A percentile compares a stretch with the other conserved stretches of the same genome.
Conservation (phyloP, 2,329 filamentous ascomycete species). For the Piedraia hortae region DNA sequence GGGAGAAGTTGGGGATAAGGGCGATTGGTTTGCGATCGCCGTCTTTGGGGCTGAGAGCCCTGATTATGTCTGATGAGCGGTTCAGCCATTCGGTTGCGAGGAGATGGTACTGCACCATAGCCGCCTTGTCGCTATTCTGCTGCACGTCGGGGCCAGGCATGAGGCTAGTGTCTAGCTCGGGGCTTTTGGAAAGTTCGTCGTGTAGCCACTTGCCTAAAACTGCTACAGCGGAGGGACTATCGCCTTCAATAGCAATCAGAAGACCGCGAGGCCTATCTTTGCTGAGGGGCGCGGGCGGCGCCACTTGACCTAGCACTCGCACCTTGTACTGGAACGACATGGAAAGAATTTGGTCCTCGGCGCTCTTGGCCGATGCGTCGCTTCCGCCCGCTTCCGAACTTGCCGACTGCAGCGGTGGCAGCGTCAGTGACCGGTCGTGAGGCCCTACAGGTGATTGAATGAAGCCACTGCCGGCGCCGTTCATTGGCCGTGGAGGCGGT, state of each 20-base stretch:
- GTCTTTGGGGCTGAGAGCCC: constrained; percentile 6
- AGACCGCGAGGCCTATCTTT: constrained; percentile 29
- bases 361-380: constrained; percentile 5
- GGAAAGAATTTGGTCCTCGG: constrained; percentile 38
- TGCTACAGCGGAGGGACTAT: constrained; percentile 32
- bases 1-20: constrained; percentile 51
- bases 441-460: constrained; percentile 9
- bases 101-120: constrained; percentile 30
- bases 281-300: constrained; percentile 30
- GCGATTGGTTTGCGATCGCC: constrained; percentile 33
- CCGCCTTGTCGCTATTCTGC: constrained; percentile 12
- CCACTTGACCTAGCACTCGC: constrained; percentile 46
- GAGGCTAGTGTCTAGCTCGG: constrained; percentile 22
- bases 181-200: constrained; percentile 23
- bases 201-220: constrained; percentile 38
- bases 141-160: constrained; percentile 21
- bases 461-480: constrained; percentile 12
- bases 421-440: constrained; percentile 22
- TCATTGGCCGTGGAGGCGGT: constrained; percentile 23
- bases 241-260: constrained; percentile 61
- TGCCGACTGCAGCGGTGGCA: constrained; percentile 25
- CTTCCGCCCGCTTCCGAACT: constrained; percentile 3
- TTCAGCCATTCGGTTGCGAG: constrained; percentile 38
- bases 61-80: constrained; percentile 38
- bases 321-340: constrained; percentile 53